Conservation (phyloP, 1,284 basidiomycete genomes). For the Microbotryomycetes sp. region DNA sequence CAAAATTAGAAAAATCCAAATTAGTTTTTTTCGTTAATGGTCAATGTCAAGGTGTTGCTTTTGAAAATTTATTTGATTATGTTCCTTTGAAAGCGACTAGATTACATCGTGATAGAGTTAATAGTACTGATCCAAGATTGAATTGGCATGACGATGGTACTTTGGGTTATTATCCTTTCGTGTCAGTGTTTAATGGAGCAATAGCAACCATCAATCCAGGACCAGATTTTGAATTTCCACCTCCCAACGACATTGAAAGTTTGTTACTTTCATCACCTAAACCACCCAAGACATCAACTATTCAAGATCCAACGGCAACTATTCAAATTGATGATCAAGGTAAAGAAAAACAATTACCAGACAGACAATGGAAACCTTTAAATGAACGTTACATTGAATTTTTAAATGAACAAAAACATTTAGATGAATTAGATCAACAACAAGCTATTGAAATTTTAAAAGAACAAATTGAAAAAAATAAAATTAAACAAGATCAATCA, state of each 20-base stretch:
- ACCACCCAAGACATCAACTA: background rate
- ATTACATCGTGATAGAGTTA: background rate
- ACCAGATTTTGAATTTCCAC: constrained; percentile 72
- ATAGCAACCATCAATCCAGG: constrained; percentile 79
- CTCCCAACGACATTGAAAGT: constrained; percentile 41
- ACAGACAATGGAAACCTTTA: constrained; percentile 59
- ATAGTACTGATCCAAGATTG: constrained; percentile 36
- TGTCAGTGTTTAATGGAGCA: constrained; percentile 87
- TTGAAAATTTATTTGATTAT: constrained; percentile 83
- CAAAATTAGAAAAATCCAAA: constrained; percentile 62
- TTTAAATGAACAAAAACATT: constrained; percentile 64
- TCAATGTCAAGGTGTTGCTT: constrained; percentile 75
- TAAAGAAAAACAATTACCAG: background rate
- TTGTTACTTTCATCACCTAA: background rate
- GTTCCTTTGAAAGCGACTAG: constrained; percentile 62
- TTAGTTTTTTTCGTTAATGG: constrained; percentile 93
- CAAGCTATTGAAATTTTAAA: background rate
- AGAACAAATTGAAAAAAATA: background rate
- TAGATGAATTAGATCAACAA: constrained; percentile 48
- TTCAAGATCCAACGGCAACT: background rate
- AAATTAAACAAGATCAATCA: background rate
- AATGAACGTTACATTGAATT: constrained; percentile 71
- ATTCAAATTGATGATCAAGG: background rate
- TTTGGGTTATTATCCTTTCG: constrained; percentile 90
- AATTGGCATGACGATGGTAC: constrained; percentile 90